Evolutionary conservation across 1,139 yeast species (phyloP), one percentile per base, ranked within the genome.

Genomic region (Pichia sp.): DNA sequence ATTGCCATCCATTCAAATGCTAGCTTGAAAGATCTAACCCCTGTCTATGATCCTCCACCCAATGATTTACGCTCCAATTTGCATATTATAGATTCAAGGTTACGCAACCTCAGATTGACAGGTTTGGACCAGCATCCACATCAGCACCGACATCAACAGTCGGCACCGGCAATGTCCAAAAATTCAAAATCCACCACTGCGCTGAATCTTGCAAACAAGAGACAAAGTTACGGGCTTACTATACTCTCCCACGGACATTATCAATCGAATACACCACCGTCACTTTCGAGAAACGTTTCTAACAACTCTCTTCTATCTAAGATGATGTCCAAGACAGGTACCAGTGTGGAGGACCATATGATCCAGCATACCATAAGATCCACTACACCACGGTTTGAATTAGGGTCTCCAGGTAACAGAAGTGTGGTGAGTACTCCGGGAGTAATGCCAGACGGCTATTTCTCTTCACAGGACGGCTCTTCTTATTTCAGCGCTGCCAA

Each of bases 1-100:
- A 85, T 89, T 48, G 97, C 98, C 0, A 72, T 85, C 67, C 77
- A 76, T 61, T 69, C 79, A 2, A 79, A 74, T 36, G 69, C 73
- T 8, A 80, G 73, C 14, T 56, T 61, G 5, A 80, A 75, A 45
- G 80, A 78, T 46, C 70, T 84, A 44, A 78, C 92, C 1, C 93
- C 95, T 0, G 77, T 79, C 0, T 86, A 86, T 66, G 78, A 74
- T 56, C 82, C 83, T 3, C 80, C 83, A 1, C 68, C 73, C n/a
- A 80, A 81, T 1, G 63, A 63, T 29, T 55, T 67, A 3, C 58
- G 56, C 6, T 61, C 67, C 46, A 67, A 68, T 49, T 45, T 70
- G 36, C 70, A 63, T 31, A 52, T 64, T 9, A 56, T 70, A 47
- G 69, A 69, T 48, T 63, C 67, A 9, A 58, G 71, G 38, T 59